Base-by-base conservation (phyloP, 2,329 filamentous ascomycete species). In the Diplodia mutila region DNA sequence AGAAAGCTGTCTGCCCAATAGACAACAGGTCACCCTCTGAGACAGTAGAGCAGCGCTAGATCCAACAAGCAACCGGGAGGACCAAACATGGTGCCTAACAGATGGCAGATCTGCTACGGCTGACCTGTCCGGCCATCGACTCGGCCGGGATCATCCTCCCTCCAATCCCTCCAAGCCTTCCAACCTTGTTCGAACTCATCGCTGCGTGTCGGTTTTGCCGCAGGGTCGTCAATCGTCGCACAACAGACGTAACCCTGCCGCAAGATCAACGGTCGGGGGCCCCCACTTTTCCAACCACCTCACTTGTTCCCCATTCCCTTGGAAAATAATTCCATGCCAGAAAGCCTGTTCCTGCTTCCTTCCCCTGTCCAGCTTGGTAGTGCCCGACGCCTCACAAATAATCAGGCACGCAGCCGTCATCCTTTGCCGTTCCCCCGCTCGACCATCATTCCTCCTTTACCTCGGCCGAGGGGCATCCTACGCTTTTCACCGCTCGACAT, bases 211-310 rank as follows among this genome's bases (percentile, higher is more conserved):
- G 27, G 51, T 6, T 32, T 34, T 18, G 51, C 25, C 2, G 51
- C 14, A 54, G 14, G 51, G 51, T 32, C 27, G 25, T 5, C 39
- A 18, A 18, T n/a, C 25, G 21, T 16, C n/a, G 18, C 32, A 39
- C 14, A 57, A 3, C 6, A 59, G 32, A 48, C 27, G 55, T 29
- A 29, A 48, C 23, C 14, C 34, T 59, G 34, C 23, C 9, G 32
- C 9, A 39, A 25, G 54, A 59, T 59, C 34, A 37, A 61, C 55
- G 27, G 23, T 11, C 23, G 16, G 42, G 37, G 42, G 39, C 16
- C 37, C 39, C 55, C 55, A 61, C 55, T 48, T 61, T 61, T 48
- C 55, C 55, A 61, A 48, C 55, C 55, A 46, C 55, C 39, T 61
- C 55, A 29, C 37, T 61, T 39, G 8, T 16, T 55, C 52, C 8